Evolutionary conservation across 805 yeast genomes (phyloP).

Genomic region (Pichia scutulata): DNA sequence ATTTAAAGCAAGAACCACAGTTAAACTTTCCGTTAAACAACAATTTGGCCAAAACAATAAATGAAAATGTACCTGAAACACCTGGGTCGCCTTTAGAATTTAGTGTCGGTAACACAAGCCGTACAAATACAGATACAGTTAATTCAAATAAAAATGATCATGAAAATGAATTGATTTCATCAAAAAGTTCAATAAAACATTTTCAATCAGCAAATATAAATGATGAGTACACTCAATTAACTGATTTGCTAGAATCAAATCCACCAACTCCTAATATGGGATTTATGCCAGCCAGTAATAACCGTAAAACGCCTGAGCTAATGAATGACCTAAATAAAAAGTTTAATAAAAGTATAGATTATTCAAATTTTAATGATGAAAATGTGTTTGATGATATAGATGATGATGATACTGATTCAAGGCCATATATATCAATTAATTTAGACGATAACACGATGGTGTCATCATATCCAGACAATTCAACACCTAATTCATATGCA

Average conservation of each 20-base stretch:
- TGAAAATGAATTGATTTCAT: constrained; percentile 10
- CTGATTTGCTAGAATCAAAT: constrained; percentile 31
- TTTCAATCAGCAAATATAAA: constrained; percentile 32
- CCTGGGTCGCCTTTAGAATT: constrained; percentile 12
- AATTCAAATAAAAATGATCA: not conserved
- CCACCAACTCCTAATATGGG: constrained; percentile 29
- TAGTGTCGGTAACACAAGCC: constrained; percentile 7
- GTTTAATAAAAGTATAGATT: not conserved
- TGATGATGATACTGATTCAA: constrained; percentile 18
- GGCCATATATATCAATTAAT: constrained; percentile 27
- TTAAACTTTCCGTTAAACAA: not conserved
- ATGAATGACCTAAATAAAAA: not conserved
- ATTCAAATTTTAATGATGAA: not conserved
- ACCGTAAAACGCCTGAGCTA: not conserved
- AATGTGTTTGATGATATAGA: constrained; percentile 6
- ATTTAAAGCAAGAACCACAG: not conserved
- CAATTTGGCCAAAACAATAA: not conserved
- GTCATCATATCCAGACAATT: constrained; percentile 27
- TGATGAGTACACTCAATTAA: constrained; percentile 28
- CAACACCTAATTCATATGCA: constrained; percentile 36
- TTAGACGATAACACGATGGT: constrained; percentile 23
- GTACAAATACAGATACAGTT: constrained; percentile 2
- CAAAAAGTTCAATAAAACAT: constrained; percentile 15
- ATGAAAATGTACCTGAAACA: constrained; percentile 1
- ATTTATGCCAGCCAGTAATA: constrained; percentile 7